phyloP scores from a whole-genome alignment of 1,284 basidiomycete species.

The Apiotrichum gracile region DNA sequence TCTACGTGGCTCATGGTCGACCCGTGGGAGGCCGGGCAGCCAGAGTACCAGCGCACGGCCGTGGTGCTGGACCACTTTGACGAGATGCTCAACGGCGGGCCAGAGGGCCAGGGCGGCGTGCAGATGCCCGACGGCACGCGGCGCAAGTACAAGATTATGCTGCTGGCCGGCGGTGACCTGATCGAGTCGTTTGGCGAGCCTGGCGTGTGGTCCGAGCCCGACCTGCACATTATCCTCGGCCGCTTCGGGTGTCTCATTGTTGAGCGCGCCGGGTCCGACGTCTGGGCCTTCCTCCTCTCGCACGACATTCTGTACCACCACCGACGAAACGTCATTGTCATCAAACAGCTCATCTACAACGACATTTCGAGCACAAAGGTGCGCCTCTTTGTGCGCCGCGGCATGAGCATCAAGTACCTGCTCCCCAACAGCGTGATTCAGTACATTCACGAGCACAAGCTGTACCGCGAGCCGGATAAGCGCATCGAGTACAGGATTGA shows the following conservation, averaged over 20 bases:
- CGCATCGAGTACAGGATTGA: constrained; percentile 4
- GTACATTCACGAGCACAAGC: constrained; percentile 68
- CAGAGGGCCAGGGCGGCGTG: constrained; percentile 48
- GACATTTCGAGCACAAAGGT: constrained; percentile 97
- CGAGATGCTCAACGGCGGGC: constrained; percentile 72
- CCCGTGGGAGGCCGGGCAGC: constrained; percentile 91
- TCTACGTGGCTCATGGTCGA: constrained; percentile 72
- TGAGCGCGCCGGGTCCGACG: constrained; percentile 88
- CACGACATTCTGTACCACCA: constrained; percentile 55
- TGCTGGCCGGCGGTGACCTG: constrained; percentile 93
- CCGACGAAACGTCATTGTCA: constrained; percentile 79
- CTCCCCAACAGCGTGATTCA: constrained; percentile 86
- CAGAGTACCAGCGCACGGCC: constrained; percentile 85
- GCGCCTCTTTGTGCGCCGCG: constrained; percentile 77
- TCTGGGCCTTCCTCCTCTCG: constrained; percentile 58
- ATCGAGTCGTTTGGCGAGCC: constrained; percentile 92
- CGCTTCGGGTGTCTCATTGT: constrained; percentile 92
- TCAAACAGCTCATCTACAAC: constrained; percentile 95
- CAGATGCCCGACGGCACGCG: constrained; percentile 41
- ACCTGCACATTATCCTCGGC: constrained; percentile 95
- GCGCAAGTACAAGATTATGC: constrained; percentile 63
- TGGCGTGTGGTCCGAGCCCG: constrained; percentile 91
- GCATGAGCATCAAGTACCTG: constrained; percentile 89
- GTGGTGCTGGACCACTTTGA: constrained; percentile 95
- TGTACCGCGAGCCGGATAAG: constrained; percentile 34